Evolutionary conservation across 768 basidiomycete genomes (phyloP), one percentile per base, ranked within the genome.

Genomic region (Rubroboletus pulcherrimus): DNA sequence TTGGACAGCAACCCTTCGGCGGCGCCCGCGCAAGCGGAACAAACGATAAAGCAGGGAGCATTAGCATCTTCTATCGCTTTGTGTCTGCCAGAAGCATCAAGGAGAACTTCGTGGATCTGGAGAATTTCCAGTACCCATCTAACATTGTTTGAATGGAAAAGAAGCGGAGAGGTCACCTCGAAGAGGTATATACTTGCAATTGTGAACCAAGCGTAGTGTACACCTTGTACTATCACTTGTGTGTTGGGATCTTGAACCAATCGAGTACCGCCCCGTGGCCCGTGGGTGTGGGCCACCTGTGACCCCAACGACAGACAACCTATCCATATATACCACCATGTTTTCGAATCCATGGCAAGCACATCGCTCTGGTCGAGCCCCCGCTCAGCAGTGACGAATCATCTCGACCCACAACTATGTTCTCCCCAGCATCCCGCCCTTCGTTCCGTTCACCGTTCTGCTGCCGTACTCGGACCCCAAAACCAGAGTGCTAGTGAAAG

Each of bases 1-100:
- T 98, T 35, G 96, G 94, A 9, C 95, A 98, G 71, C 95, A 99
- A 73, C 96, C 97, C 11, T 99, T 99, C 68, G 97, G 97, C 46
- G 97, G 97, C 31, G 91, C 85, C 2, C 84, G 95, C 37, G 90
- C 81, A 33, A 92, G 89, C 67, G 96, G 97, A 30, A 99, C 96
- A 59, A 98, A 98, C 77, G 97, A 98, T 73, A 99, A 98, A 76
- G 93, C 95, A 1, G 97, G 90, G 24, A 92, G 90, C 59, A 83
- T 91, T 58, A 77, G 72, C 47, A 82, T 88, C 65, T 87, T 83
- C 74, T 85, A 84, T 73, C 79, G 95, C 53, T 93, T 94, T 73
- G 84, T 96, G 57, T 86, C 86, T 53, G 85, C 91, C 49, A 81
- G 97, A 68, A 93, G 87, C 63, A 93, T 99, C 79, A 99, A 99